Evolutionary conservation across 2,329 filamentous ascomycete species (phyloP), one percentile per base, ranked within the genome.

Genomic region (Karstenula rhodostoma): DNA sequence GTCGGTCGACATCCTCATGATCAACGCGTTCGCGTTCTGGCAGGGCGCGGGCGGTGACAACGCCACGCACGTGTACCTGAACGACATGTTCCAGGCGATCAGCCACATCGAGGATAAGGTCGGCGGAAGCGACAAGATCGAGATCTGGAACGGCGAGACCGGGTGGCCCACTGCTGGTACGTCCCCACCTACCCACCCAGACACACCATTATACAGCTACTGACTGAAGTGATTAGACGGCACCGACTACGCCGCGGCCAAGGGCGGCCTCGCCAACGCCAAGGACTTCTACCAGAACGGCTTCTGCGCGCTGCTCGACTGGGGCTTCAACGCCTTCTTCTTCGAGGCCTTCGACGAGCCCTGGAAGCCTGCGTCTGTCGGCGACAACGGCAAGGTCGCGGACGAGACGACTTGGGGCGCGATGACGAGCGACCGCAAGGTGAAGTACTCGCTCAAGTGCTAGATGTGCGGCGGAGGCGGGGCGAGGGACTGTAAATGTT

Each of bases 341-440:
- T 92, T 92, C 67, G 89, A 91, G 82, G 89, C 89, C 46, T 90
- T 90, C 68, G 89, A 91, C 68, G 89, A 92, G 84, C 81, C 85
- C 60, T 90, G 87, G 87, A 91, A 91, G 85, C 87, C 89, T 56
- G 76, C 82, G 47, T 85, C 83, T 65, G 78, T 84, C 62, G 89
- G 89, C 69, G 84, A 89, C 73, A 86, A 88, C 70, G 89, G 89
- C 64, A 77, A 84, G 65, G 77, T 80, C 12, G 84, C 82, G 50
- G 85, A 89, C 69, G 89, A 91, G 84, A 88, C 84, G 37, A 84
- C 89, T 69, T 91, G 89, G 89, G 89, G 89, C 69, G 86, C 87
- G 44, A 90, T 88, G 84, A 87, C 83, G 44, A 80, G 82, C 0
- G 83, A 88, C 62, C 82, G 88, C 67, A 81, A 80, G 72, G 60